Evolutionary conservation across 2,329 filamentous ascomycete species (phyloP).

Genomic region (Lasiodiplodia sp.): DNA sequence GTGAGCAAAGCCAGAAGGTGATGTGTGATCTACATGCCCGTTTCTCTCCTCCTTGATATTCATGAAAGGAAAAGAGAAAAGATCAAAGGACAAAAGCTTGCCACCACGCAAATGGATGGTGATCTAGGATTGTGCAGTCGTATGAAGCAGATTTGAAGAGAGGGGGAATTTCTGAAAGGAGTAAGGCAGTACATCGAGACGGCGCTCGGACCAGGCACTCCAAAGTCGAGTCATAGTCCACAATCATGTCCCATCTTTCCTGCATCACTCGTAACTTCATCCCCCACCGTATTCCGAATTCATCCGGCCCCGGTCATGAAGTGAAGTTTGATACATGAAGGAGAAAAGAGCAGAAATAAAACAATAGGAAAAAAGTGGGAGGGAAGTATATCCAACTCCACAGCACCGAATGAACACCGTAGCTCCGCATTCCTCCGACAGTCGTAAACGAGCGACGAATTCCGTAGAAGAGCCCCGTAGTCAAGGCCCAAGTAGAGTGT

Average conservation of each 20-base stretch:
- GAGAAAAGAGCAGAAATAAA: constrained; percentile 4
- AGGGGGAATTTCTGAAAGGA: constrained; percentile 17
- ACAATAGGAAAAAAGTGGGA: constrained; percentile 6
- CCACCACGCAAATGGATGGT: constrained; percentile 15
- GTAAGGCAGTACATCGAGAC: constrained; percentile 22
- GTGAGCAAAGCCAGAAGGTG: neutral
- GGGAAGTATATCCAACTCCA: constrained; percentile 24
- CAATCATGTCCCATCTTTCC: constrained; percentile 18
- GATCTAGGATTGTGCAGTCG: constrained; percentile 8
- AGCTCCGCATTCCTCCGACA: constrained; percentile 23
- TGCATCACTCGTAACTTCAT: constrained; percentile 25
- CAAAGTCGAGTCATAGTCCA: constrained; percentile 15
- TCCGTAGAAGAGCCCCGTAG: constrained; percentile 3
- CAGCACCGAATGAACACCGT: constrained; percentile 29
- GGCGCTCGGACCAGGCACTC: constrained; percentile 18
- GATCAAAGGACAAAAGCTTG: neutral
- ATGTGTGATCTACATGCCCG: constrained; percentile 20
- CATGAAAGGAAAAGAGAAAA: constrained; percentile 7
- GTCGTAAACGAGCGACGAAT: constrained; percentile 27
- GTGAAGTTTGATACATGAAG: constrained; percentile 28
- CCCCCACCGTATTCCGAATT: constrained; percentile 18
- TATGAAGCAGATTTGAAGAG: neutral
- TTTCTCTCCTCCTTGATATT: constrained; percentile 7
- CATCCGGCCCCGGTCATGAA: constrained; percentile 20
- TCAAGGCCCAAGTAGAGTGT: neutral